Evolutionary conservation across 2,329 filamentous ascomycete genomes (phyloP).

Genomic region (Colletotrichum australisinense): DNA sequence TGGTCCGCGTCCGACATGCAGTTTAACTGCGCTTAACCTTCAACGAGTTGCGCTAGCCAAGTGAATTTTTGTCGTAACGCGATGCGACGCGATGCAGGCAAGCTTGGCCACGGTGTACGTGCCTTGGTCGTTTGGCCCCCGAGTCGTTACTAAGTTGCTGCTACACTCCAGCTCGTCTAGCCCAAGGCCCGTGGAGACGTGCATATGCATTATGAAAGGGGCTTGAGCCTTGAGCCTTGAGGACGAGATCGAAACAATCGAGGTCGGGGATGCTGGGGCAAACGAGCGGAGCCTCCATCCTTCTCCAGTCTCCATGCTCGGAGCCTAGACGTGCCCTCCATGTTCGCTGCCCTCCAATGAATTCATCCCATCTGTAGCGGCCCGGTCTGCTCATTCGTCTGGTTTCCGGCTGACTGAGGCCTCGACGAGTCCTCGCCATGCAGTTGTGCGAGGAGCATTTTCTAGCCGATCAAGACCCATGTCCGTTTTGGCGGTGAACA

Average conservation of each 20-base stretch:
- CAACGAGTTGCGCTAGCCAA: background rate
- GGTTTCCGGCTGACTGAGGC: background rate
- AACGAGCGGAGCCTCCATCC: slow-evolving; percentile 13
- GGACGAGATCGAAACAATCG: slow-evolving; percentile 23
- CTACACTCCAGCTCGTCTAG: slow-evolving; percentile 21
- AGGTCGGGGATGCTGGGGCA: slow-evolving; percentile 18
- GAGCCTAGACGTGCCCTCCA: too few relatives aligned
- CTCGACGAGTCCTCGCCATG: background rate
- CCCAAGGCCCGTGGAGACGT: slow-evolving; percentile 23
- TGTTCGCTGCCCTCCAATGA: background rate
- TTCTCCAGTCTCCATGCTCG: background rate
- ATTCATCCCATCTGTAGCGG: slow-evolving; percentile 16
- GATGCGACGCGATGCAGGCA: slow-evolving; percentile 1
- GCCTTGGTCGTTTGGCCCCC: background rate
- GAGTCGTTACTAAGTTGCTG: background rate
- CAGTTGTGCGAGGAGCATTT: slow-evolving; percentile 1
- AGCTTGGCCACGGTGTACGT: background rate
- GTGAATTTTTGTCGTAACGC: slow-evolving; percentile 2
- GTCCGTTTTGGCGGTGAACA: slow-evolving; percentile 28
- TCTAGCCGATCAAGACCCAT: background rate
- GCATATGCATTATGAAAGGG: slow-evolving; percentile 32
- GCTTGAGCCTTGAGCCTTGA: slow-evolving; percentile 9
- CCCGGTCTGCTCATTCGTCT: slow-evolving; percentile 5
- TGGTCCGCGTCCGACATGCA: background rate
- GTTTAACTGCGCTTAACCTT: slow-evolving; percentile 8